A percentile compares a stretch with the other conserved stretches of the same genome.
Conservation (phyloP, 2,329 filamentous ascomycete species). For the Xylaria sp. region DNA sequence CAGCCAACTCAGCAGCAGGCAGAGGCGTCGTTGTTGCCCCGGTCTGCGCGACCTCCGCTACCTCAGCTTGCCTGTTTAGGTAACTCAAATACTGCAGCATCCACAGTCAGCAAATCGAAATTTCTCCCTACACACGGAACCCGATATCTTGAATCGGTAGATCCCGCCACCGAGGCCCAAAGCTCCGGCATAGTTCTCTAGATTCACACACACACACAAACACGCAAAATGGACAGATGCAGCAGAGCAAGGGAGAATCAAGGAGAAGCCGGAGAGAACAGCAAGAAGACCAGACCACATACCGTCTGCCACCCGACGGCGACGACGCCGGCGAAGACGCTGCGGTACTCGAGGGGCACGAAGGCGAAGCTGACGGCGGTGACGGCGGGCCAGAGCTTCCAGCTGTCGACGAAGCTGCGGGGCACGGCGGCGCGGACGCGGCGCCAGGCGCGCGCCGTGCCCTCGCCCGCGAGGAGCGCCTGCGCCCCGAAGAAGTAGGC, state of each 20-base stretch:
- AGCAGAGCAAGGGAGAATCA: too few species aligned
- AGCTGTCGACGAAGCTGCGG: constrained; percentile 73
- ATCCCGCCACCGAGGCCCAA: too few species aligned
- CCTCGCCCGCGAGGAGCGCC: constrained; percentile 71
- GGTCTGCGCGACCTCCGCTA: constrained; percentile 44
- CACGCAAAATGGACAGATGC: too few species aligned
- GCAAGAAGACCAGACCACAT: too few species aligned
- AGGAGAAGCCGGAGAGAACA: too few species aligned
- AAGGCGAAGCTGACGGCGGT: constrained; percentile 89
- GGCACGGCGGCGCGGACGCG: constrained; percentile 78
- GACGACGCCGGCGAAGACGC: constrained; percentile 76
- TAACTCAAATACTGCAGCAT: constrained; percentile 67
- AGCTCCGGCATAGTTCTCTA: too few species aligned
- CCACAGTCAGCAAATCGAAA: neutral
- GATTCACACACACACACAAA: too few species aligned
- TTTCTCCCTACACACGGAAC: too few species aligned
- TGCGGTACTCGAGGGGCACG: constrained; percentile 76
- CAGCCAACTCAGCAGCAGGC: constrained; percentile 1
- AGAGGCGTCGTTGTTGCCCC: neutral
- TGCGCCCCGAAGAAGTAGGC: constrained; percentile 83
- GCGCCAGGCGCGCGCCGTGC: constrained; percentile 64
- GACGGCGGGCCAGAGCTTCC: constrained; percentile 86
- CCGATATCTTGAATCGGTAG: too few species aligned
- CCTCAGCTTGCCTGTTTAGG: constrained; percentile 74
- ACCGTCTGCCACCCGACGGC: constrained; percentile 86